Conservation (phyloP, 768 basidiomycete genomes). For the Antrodiella citrinella region DNA sequence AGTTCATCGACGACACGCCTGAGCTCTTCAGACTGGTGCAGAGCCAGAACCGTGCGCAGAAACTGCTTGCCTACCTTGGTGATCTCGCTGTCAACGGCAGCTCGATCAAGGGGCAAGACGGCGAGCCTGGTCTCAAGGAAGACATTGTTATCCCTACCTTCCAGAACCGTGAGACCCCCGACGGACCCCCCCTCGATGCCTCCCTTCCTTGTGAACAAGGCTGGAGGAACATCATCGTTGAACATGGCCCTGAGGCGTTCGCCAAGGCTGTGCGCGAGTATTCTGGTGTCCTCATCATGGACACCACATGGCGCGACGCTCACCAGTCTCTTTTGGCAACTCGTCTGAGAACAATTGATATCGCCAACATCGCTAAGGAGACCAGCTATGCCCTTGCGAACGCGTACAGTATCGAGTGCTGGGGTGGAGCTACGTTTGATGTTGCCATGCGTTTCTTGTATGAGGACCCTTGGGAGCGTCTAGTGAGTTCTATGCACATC, state of each 20-base stretch:
- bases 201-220: conserved; percentile 78
- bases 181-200: conserved; percentile 68
- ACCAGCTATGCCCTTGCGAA: conserved; percentile 93
- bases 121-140: conserved; percentile 89
- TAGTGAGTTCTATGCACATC: conserved; percentile 62
- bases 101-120: conserved; percentile 93
- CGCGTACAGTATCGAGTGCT: conserved; percentile 95
- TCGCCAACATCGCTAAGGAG: conserved; percentile 97
- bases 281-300: conserved; percentile 92
- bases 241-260: conserved; percentile 95
- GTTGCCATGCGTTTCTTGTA: conserved; percentile 99
- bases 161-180: conserved; percentile 68
- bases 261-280: conserved; percentile 97
- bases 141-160: conserved; percentile 82
- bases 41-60: conserved; percentile 97
- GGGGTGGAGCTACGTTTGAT: conserved; percentile 99
- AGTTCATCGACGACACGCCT: conserved; percentile 98
- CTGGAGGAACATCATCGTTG: conserved; percentile 98
- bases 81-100: conserved; percentile 98
- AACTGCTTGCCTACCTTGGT: conserved; percentile 92
- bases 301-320: conserved; percentile 99
- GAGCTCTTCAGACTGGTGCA: conserved; percentile 98
- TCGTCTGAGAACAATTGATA: conserved; percentile 90
- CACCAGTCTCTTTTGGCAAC: conserved; percentile 98
- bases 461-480: conserved; percentile 98